Percentiles rank a stretch among this genome's conserved stretches.
Conservation (phyloP, 2,329 filamentous ascomycete species). For the Hymenoscyphus infarciens region DNA sequence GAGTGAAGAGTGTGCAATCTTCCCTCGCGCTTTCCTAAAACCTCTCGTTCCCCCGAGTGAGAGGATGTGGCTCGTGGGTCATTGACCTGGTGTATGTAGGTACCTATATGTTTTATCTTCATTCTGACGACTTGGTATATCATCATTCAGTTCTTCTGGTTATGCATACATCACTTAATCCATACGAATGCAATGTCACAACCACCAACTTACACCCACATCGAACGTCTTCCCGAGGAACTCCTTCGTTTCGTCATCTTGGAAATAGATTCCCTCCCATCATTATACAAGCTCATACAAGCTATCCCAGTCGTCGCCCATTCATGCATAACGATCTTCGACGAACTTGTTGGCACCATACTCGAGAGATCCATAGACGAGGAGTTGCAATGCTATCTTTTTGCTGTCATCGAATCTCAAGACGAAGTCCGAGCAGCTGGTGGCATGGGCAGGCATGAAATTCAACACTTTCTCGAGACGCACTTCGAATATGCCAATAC, state of each 20-base stretch:
- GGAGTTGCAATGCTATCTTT: conserved; percentile 8
- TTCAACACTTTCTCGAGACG: not conserved
- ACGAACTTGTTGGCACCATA: conserved; percentile 11
- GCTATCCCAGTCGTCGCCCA: not conserved
- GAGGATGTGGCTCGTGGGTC: too few relatives aligned
- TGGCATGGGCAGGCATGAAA: not conserved
- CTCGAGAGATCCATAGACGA: conserved; percentile 3
- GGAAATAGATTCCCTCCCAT: conserved; percentile 1
- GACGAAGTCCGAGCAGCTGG: not conserved
- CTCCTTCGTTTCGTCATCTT: conserved; percentile 7
- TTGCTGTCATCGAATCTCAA: conserved; percentile 2
- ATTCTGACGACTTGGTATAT: not conserved
- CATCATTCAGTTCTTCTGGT: not conserved
- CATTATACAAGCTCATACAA: not conserved
- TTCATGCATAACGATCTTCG: conserved; percentile 2
- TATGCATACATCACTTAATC: not conserved
- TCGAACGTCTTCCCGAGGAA: conserved; percentile 16
- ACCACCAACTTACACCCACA: not conserved
- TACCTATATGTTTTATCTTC: not conserved
- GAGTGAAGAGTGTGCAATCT: too few relatives aligned
- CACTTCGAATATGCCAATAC: not conserved
- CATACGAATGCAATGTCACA: not conserved
- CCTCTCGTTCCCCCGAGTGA: not conserved
- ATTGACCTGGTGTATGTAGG: not conserved
- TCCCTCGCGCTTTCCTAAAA: not conserved